A percentile compares a stretch with the other conserved stretches of the same genome.
Conservation (phyloP, 495 filamentous ascomycete species). For the Annulohypoxylon maeteangense region DNA sequence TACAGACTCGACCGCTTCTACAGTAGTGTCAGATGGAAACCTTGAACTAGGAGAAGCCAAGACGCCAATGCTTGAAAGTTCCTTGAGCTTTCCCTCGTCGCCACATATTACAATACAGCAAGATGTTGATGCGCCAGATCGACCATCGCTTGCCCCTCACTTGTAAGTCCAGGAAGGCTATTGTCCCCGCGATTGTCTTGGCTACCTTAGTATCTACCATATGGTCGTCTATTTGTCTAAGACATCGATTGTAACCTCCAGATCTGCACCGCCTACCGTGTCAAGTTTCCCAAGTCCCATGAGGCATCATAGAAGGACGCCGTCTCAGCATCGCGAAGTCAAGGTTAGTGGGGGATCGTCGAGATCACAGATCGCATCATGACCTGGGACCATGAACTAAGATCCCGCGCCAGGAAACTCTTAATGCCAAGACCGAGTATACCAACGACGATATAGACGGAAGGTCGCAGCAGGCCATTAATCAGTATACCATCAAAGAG, state of each 20-base stretch:
- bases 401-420: conserved; percentile 73
- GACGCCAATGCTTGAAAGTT: conserved; percentile 19
- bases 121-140: conserved; percentile 36
- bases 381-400: conserved; percentile 10
- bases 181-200: conserved; percentile 29
- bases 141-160: conserved; percentile 40
- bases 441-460: conserved; percentile 87
- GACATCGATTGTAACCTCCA: conserved; percentile 35
- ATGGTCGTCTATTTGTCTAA: conserved; percentile 22
- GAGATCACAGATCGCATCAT: not conserved
- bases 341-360: conserved; percentile 63
- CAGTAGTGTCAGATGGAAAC: conserved; percentile 7
- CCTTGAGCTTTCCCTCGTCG: conserved; percentile 39
- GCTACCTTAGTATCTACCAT: conserved; percentile 7
- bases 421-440: conserved; percentile 90
- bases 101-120: conserved; percentile 55
- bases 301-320: conserved; percentile 79
- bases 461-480: conserved; percentile 78
- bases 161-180: conserved; percentile 45
- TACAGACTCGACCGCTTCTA: conserved; percentile 13
- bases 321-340: conserved; percentile 75
- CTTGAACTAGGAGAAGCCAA: conserved; percentile 19
- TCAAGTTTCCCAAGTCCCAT: conserved; percentile 69
- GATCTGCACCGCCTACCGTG: conserved; percentile 53
- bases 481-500: conserved; percentile 93